phyloP scores from a whole-genome alignment of 2,329 filamentous ascomycete species.

The Diaporthe sp. region DNA sequence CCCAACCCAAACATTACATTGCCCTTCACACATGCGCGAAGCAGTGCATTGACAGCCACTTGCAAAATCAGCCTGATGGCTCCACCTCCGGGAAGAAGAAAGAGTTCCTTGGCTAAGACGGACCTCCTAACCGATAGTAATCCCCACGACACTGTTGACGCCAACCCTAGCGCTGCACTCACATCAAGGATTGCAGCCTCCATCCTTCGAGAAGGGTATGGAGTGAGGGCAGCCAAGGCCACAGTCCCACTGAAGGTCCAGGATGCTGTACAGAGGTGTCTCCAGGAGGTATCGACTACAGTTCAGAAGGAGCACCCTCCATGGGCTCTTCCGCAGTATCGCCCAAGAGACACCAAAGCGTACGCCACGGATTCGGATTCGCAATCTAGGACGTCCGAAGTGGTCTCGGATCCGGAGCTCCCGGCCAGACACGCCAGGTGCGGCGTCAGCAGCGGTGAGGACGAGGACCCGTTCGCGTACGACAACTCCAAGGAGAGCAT shows the following conservation, averaged over 20 bases:
- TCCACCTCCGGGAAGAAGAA: constrained; percentile 37
- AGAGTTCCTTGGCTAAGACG: constrained; percentile 24
- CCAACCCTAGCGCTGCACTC: constrained; percentile 35
- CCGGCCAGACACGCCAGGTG: background rate
- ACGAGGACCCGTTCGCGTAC: constrained; percentile 35
- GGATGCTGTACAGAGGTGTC: constrained; percentile 20
- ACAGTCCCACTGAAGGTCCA: constrained; percentile 4
- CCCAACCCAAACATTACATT: background rate
- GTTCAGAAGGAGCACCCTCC: constrained; percentile 15
- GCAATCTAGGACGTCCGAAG: constrained; percentile 8
- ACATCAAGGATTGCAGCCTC: constrained; percentile 37
- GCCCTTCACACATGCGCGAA: background rate
- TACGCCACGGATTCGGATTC: constrained; percentile 1
- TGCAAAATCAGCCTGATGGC: constrained; percentile 32
- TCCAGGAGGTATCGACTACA: constrained; percentile 25
- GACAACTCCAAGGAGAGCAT: constrained; percentile 10
- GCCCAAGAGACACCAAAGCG: background rate
- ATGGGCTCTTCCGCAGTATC: constrained; percentile 26
- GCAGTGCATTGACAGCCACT: constrained; percentile 17
- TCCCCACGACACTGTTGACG: constrained; percentile 29
- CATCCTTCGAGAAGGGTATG: constrained; percentile 30
- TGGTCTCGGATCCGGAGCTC: background rate
- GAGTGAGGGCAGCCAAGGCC: constrained; percentile 10
- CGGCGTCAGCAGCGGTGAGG: constrained; percentile 14
- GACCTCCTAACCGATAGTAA: constrained; percentile 17